Evolutionary conservation across 108 stramenopile species (phyloP), one percentile per base, ranked within the genome.

Genomic region (Skeletonema menzelii): DNA sequence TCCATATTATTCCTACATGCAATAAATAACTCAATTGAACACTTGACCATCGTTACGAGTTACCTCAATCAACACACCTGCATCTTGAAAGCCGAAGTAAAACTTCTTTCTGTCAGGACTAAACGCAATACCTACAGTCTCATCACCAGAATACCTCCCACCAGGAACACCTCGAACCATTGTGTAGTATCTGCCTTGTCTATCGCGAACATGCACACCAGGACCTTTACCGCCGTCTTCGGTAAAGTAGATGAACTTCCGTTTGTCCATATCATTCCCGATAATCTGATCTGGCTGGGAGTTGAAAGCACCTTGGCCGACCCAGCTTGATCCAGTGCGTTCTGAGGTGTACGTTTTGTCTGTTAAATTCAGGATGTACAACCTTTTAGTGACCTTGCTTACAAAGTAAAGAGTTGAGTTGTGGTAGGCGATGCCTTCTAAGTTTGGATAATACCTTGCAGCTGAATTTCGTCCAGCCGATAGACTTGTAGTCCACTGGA

Each of bases 291-390:
- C 77, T 8, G 77, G 77, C 31, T 56, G 40, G 26, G 84, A 84
- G 80, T 85, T 78, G 64, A 88, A 85, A 0, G 75, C 14, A 24
- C 87, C 87, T 32, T 70, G 53, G n/a, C 40, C 56, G 0, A 35
- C 59, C 37, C 30, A 60, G 8, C 19, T 60, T 35, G 32, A 31
- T 60, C 59, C 59, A 20, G 83, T 85, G 12, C 72, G 46, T 17
- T 65, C n/a, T 11, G 68, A 59, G 0, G 49, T 26, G 46, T 80
- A 88, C 5, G 76, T 82, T 56, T 38, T 69, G 22, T 10, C 22
- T 37, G 77, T 83, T 59, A 88, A 40, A 27, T 88, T 70, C 11
- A 88, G 69, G 35, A 71, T 64, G 58, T 73, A 86, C 22, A 88
- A 12, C 30, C 60, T 53, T 27, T 69, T 72, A 1, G 34, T 37